phyloP scores from a whole-genome alignment of 2,329 filamentous ascomycete species.

The Colletotrichum brevisporum region DNA sequence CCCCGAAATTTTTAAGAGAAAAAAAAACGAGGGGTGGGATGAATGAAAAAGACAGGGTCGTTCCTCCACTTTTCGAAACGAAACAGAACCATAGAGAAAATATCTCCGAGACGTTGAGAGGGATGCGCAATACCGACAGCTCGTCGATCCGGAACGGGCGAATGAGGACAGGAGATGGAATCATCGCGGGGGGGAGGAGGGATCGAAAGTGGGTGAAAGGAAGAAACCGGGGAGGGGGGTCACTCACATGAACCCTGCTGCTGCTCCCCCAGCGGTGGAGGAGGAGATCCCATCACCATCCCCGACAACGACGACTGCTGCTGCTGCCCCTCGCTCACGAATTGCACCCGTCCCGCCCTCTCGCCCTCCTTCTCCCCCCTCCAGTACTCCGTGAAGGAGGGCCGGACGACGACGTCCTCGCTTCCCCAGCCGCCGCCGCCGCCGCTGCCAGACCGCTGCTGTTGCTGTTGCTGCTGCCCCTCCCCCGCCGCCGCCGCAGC shows the following conservation, averaged over 20 bases:
- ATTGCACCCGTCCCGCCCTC: conserved; percentile 51
- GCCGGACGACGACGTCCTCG: conserved; percentile 47
- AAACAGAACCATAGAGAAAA: too few relatives aligned
- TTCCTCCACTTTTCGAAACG: too few relatives aligned
- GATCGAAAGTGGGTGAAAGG: conserved; percentile 1
- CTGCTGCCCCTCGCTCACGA: conserved; percentile 50
- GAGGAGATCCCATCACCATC: conserved; percentile 4
- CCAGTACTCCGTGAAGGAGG: conserved; percentile 65
- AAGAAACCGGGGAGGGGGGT: background rate
- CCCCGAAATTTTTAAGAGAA: background rate
- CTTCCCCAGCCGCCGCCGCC: conserved; percentile 9
- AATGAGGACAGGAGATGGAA: conserved; percentile 24
- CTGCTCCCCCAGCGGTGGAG: background rate
- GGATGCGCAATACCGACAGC: background rate
- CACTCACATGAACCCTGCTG: conserved; percentile 33
- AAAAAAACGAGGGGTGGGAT: background rate
- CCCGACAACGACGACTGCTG: conserved; percentile 40
- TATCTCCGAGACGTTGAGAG: background rate
- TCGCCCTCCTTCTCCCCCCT: conserved; percentile 58
- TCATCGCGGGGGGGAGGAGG: conserved; percentile 8
- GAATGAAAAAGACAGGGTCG: too few relatives aligned
- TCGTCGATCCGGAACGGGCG: background rate
- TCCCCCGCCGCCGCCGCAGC: conserved; percentile 19
- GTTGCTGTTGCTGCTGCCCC: background rate
- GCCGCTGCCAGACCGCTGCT: conserved; percentile 6